Evolutionary conservation across 2,329 filamentous ascomycete species (phyloP), one percentile per base, ranked within the genome.

Genomic region (Neodidymelliopsis sp.): DNA sequence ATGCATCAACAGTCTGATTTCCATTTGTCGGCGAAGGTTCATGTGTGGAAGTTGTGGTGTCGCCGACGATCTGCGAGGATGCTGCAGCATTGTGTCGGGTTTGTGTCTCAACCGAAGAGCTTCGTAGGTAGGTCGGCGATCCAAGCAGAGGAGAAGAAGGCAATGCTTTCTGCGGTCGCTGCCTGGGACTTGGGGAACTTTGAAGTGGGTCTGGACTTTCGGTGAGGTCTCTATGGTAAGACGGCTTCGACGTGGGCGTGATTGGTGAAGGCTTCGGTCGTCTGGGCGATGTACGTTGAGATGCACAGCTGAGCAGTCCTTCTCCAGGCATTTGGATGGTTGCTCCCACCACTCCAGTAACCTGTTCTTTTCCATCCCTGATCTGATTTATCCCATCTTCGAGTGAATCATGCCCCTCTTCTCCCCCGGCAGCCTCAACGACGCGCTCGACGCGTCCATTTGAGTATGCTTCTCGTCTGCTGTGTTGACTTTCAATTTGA

Each of bases 151-250:
- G 57, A n/a, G 55, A 60, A 10, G 45, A 53, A 2, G 13, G 2
- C 4, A 18, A 7, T 11, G 22, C 23, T 16, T 2, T 19, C 2
- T 38, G 42, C n/a, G 12, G 44, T 25, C 31, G 42, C 8, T 7
- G 16, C 11, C 36, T 60, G 7, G 53, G 54, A 2, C 18, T 52
- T 6, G 51, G 55, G 4, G 62, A 61, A 34, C 23, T 44, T 33
- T 67, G 62, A 2, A 71, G 54, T 2, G 64, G 63, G 52, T 71
- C 67, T n/a, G 67, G 66, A 29, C 67, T 71, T 30, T 69, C 66
- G 36, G 51, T 55, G n/a, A 25, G 49, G 23, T 57, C 47, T 37
- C 35, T 19, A 22, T n/a, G 33, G 10, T 20, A 27, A 10, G 19
- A 13, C 9, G 38, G 39, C 9, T 49, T 49, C 13, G 47, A 34